Conservation (phyloP, 2,329 filamentous ascomycete genomes). For the Cylindrodendrum hubeiense region DNA sequence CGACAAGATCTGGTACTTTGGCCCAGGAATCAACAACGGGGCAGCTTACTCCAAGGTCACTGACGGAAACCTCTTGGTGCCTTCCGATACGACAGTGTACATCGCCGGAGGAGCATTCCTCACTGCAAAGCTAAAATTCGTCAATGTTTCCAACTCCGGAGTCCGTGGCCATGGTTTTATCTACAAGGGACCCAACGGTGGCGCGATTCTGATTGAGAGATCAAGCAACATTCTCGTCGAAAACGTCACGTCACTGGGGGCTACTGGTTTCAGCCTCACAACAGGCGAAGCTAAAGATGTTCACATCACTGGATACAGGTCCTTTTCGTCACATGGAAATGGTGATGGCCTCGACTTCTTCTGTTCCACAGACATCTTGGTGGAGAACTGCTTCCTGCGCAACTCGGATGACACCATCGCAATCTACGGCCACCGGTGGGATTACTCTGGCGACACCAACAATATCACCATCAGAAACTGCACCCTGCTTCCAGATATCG, state of each 20-base stretch:
- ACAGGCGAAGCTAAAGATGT: conserved; percentile 35
- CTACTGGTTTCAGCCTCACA: conserved; percentile 32
- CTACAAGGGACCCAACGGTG: conserved; percentile 20
- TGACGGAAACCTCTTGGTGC: conserved; percentile 29
- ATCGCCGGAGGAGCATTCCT: conserved; percentile 33
- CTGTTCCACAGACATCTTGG: conserved; percentile 30
- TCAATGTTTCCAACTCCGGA: conserved; percentile 17
- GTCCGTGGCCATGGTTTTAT: conserved; percentile 43
- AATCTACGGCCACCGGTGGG: conserved; percentile 48
- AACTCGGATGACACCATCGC: conserved; percentile 53
- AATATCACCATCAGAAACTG: conserved; percentile 50
- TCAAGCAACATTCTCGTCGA: conserved; percentile 37
- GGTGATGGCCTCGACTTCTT: conserved; percentile 46
- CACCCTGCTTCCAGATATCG: conserved; percentile 47
- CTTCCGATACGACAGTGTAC: conserved; percentile 32
- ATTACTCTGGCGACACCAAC: conserved; percentile 48
- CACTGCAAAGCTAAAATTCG: conserved; percentile 36
- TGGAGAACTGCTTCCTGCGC: conserved; percentile 50
- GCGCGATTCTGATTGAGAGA: conserved; percentile 25
- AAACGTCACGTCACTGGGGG: conserved; percentile 32
- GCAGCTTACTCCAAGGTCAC: conserved; percentile 31
- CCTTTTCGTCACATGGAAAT: conserved; percentile 35
- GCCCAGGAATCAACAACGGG: conserved; percentile 39
- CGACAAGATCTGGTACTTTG: conserved; percentile 42
- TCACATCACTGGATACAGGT: conserved; percentile 33